Evolutionary conservation across 495 filamentous ascomycete genomes (phyloP).

Genomic region (Tuber aestivum): DNA sequence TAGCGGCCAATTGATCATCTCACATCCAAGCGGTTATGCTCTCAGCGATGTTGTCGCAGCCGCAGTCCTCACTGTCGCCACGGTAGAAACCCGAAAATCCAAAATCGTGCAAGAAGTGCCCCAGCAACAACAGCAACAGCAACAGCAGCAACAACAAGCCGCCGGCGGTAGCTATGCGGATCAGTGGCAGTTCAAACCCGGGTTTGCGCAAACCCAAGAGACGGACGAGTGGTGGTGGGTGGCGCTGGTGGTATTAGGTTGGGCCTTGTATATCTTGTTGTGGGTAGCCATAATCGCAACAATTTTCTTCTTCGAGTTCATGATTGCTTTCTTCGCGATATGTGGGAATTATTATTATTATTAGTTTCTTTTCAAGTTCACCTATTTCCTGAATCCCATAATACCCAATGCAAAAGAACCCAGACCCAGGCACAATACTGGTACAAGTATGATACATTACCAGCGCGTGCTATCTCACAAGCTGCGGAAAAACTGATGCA

Average conservation of each 20-base stretch:
- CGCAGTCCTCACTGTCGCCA: background rate
- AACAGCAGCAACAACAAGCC: background rate
- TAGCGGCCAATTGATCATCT: background rate
- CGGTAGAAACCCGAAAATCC: background rate
- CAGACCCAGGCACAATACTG: background rate
- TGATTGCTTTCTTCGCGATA: background rate
- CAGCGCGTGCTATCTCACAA: background rate
- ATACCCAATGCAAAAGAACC: background rate
- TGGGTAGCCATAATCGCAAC: background rate
- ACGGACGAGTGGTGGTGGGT: constrained; percentile 1
- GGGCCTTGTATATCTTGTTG: background rate
- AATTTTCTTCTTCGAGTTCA: background rate
- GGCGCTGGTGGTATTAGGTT: background rate
- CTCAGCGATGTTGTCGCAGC: background rate
- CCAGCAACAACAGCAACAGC: background rate
- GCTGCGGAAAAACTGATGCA: background rate
- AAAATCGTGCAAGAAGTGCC: background rate
- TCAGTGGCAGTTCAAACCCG: background rate
- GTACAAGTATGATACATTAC: no score
- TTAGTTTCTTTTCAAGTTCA: background rate
- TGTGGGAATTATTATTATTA: background rate
- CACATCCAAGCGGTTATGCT: background rate
- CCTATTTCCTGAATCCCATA: background rate
- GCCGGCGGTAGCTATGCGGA: background rate
- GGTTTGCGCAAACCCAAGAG: background rate